Evolutionary conservation across 1,139 yeast genomes (phyloP).

Genomic region (Scheffersomyces titani): DNA sequence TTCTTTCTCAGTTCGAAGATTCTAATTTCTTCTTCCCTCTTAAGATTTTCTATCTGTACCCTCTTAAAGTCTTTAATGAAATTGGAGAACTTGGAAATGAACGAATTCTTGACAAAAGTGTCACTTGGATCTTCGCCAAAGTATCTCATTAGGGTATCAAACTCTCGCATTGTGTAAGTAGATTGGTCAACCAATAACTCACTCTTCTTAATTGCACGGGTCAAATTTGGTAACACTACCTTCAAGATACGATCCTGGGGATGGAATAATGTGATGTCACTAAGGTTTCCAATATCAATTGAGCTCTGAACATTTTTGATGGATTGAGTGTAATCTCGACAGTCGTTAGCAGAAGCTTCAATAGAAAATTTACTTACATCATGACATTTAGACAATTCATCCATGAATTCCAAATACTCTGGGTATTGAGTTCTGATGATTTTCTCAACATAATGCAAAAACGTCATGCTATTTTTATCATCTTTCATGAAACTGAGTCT

Average conservation of each 20-base stretch:
- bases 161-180: conserved; percentile 62
- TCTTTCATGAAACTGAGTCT: conserved; percentile 77
- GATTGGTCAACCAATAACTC: conserved; percentile 66
- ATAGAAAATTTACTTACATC: conserved; percentile 67
- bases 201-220: conserved; percentile 68
- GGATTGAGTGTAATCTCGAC: conserved; percentile 55
- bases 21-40: conserved; percentile 77
- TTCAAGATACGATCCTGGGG: conserved; percentile 67
- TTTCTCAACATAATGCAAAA: conserved; percentile 77
- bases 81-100: conserved; percentile 71
- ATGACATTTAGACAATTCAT: conserved; percentile 59
- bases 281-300: conserved; percentile 72
- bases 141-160: conserved; percentile 67
- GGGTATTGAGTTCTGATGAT: conserved; percentile 70
- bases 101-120: conserved; percentile 62
- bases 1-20: conserved; percentile 74
- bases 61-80: conserved; percentile 75
- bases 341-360: conserved; percentile 66
- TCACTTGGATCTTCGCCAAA: conserved; percentile 81
- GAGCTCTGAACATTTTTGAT: conserved; percentile 72
- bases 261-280: conserved; percentile 74
- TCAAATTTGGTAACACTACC: conserved; percentile 63
- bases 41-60: conserved; percentile 74
- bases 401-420: conserved; percentile 56
- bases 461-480: conserved; percentile 75